Evolutionary conservation across 2,329 filamentous ascomycete genomes (phyloP), one percentile per base, ranked within the genome.

Genomic region (Beauveria scarabaeidicola): DNA sequence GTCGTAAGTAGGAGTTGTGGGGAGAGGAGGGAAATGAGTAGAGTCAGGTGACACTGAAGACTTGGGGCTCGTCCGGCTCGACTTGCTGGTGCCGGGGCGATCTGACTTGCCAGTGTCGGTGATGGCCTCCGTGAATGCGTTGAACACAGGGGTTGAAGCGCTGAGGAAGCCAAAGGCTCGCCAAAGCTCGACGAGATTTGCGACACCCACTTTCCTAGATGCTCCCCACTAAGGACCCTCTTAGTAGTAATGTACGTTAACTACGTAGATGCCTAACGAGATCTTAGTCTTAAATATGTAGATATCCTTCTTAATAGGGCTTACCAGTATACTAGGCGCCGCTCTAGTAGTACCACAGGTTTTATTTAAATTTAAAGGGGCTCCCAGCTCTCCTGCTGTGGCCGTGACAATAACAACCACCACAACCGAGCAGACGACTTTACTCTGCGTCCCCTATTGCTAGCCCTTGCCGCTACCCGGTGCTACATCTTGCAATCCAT

Each of bases 181-280:
- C 87, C 91, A 72, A 97, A 99, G 2, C 88, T 88, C 3, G 90
- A 86, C 9, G 94, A 97, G 70, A 91, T 97, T 65, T 97, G 85
- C 53, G 89, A 86, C 56, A 94, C 92, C 77, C 92, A 92, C 68
- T 90, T 94, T 48, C 90, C 86, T 53, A 99, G 78, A n/a, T n/a
- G n/a, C n/a, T n/a, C n/a, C n/a, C n/a, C n/a, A n/a, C n/a, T n/a
- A n/a, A n/a, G n/a, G n/a, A n/a, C n/a, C n/a, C n/a, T n/a, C n/a
- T n/a, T n/a, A n/a, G n/a, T n/a, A n/a, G n/a, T n/a, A n/a, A n/a
- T n/a, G n/a, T n/a, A n/a, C n/a, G n/a, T n/a, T n/a, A n/a, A n/a
- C n/a, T n/a, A n/a, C n/a, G n/a, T n/a, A n/a, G n/a, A n/a, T n/a
- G n/a, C n/a, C n/a, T n/a, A n/a, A n/a, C n/a, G n/a, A n/a, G n/a